Evolutionary conservation across 139 green algal species (phyloP).

Genomic region (Deuterostichococcus epilithicus): DNA sequence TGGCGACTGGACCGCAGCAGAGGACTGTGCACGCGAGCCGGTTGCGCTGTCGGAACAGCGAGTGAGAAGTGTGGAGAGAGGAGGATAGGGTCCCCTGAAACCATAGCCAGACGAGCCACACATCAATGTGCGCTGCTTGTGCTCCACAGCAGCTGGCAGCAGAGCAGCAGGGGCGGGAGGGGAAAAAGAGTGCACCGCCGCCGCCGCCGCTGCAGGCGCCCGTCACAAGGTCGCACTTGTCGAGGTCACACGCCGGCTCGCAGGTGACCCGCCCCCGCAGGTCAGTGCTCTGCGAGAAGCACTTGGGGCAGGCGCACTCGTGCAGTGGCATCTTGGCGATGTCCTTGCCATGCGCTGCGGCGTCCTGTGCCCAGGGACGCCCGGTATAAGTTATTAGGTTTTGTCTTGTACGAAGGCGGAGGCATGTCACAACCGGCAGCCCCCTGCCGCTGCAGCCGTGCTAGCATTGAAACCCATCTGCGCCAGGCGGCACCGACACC

Average conservation of each 20-base stretch:
- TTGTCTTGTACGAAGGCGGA: no score
- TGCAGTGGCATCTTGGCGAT: conserved; percentile 23
- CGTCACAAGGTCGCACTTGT: conserved; percentile 38
- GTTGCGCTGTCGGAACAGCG: no score
- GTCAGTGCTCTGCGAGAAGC: conserved; percentile 38
- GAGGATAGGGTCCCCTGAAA: no score
- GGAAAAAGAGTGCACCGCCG: background rate
- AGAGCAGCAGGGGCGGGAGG: background rate
- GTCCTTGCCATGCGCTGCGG: conserved; percentile 16
- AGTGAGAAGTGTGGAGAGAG: no score
- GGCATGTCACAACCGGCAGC: no score
- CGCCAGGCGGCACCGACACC: background rate
- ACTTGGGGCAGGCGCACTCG: conserved; percentile 51
- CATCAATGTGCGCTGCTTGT: background rate
- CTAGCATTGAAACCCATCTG: background rate
- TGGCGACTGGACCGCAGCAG: no score
- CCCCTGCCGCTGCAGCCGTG: background rate
- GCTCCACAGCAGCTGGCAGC: background rate
- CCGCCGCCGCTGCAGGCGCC: conserved; percentile 29
- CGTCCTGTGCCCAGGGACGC: conserved; percentile 10
- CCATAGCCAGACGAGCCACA: background rate
- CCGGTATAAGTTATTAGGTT: no score
- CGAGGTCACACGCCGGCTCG: conserved; percentile 49
- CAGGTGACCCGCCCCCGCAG: conserved; percentile 30
- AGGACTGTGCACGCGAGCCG: no score